Conservation (phyloP, 805 yeast genomes). For the Sugiyamaella valdiviana region DNA sequence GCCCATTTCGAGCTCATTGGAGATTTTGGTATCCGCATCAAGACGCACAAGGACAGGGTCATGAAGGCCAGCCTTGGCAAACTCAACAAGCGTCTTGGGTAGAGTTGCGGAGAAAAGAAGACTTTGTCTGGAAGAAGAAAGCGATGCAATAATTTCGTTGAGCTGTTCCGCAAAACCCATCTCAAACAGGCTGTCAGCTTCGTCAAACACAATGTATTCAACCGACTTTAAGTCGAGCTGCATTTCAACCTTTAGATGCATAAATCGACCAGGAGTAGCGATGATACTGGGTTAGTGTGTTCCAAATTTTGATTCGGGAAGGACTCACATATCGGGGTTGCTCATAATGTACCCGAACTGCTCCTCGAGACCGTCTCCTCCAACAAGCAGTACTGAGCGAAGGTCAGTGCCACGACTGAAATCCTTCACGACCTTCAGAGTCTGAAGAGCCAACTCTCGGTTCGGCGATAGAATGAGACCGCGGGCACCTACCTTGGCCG, state of each 20-base stretch:
- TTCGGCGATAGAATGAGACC: constrained; percentile 90
- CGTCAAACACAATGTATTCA: constrained; percentile 92
- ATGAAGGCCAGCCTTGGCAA: constrained; percentile 92
- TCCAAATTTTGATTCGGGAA: not conserved
- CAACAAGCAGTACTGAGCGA: constrained; percentile 74
- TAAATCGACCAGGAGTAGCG: constrained; percentile 96
- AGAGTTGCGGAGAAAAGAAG: constrained; percentile 90
- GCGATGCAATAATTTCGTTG: constrained; percentile 76
- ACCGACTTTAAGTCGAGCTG: constrained; percentile 71
- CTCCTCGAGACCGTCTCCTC: constrained; percentile 98
- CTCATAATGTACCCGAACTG: constrained; percentile 89
- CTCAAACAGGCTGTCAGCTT: constrained; percentile 93
- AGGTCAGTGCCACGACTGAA: constrained; percentile 79
- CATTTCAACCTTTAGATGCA: constrained; percentile 96
- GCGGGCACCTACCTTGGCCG: constrained; percentile 81
- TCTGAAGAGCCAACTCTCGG: constrained; percentile 93
- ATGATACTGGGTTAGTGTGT: constrained; percentile 39
- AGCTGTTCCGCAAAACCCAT: constrained; percentile 94
- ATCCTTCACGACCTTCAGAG: constrained; percentile 81
- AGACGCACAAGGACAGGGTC: constrained; percentile 89
- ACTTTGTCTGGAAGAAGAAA: constrained; percentile 81
- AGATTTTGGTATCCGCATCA: constrained; percentile 86
- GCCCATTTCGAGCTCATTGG: constrained; percentile 87
- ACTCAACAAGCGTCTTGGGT: constrained; percentile 86
- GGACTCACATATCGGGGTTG: constrained; percentile 69